Percentiles rank a stretch among this genome's conserved stretches.
These are phyloP conservation scores for Mimosa pudica DNA, from an alignment of 306 rosid species.

Conservation along the genomic window DNA sequence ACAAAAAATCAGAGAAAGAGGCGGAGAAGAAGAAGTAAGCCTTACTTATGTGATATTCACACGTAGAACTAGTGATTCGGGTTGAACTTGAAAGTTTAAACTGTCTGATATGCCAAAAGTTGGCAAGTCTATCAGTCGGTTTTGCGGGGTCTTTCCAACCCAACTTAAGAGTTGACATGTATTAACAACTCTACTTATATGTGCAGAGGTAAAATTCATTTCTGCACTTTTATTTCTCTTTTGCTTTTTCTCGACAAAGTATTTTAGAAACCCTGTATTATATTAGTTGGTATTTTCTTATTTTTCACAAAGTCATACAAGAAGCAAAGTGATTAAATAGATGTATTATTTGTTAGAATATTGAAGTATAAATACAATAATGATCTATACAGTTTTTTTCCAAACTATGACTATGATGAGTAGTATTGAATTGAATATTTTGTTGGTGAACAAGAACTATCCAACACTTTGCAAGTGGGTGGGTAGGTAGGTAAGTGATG, in stretches of 20 bases:
- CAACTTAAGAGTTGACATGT: no score
- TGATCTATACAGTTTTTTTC: neutral
- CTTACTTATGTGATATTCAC: neutral
- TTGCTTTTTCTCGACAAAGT: neutral
- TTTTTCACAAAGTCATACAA: slow-evolving; percentile 20
- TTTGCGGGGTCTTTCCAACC: neutral
- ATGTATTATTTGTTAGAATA: slow-evolving; percentile 39
- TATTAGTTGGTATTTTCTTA: slow-evolving; percentile 35
- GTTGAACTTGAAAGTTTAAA: neutral
- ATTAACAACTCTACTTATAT: neutral
- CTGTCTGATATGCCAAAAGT: no score
- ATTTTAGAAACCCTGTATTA: neutral
- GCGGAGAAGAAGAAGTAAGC: neutral
- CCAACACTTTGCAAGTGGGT: slow-evolving; percentile 34
- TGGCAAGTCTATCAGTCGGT: neutral
- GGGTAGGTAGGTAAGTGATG: slow-evolving; percentile 44
- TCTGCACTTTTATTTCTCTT: neutral
- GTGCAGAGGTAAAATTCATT: neutral
- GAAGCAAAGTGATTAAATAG: slow-evolving; percentile 37
- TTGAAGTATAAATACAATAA: slow-evolving; percentile 13
- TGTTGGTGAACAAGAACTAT: slow-evolving; percentile 44
- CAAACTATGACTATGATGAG: neutral
- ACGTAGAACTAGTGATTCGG: neutral
- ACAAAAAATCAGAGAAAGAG: neutral
- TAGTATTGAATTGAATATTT: slow-evolving; percentile 33